These are phyloP conservation scores for Diaporthe capsici DNA, from an alignment of 2,329 filamentous ascomycete genomes.

Conservation along the genomic window DNA sequence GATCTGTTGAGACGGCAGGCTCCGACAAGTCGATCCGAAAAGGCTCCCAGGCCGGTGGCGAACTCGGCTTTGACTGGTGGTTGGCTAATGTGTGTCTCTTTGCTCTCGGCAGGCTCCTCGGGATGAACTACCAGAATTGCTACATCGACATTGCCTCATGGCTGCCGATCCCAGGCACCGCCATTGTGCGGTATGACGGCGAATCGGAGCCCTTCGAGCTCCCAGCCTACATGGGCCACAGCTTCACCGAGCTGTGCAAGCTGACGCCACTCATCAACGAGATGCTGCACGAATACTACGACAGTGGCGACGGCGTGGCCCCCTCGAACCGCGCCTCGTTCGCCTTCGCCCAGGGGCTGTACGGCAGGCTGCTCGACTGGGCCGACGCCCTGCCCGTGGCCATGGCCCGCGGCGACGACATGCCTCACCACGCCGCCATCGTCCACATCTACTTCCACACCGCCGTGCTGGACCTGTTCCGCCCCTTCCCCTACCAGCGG, in stretches of 20 bases:
- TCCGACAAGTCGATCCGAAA: not conserved
- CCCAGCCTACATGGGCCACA: conserved; percentile 43
- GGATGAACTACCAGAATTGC: conserved; percentile 33
- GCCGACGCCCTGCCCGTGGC: conserved; percentile 38
- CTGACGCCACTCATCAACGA: conserved; percentile 41
- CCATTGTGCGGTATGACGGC: conserved; percentile 20
- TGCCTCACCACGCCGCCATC: conserved; percentile 35
- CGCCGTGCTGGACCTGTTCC: conserved; percentile 42
- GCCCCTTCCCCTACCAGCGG: conserved; percentile 35
- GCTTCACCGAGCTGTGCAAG: conserved; percentile 41
- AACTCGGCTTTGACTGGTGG: too few species aligned
- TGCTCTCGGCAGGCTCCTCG: conserved; percentile 22
- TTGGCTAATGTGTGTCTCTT: not conserved
- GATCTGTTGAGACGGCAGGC: not conserved
- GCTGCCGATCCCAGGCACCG: conserved; percentile 36
- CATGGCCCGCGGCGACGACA: conserved; percentile 31
- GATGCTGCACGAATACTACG: conserved; percentile 37
- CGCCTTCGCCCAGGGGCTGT: conserved; percentile 41
- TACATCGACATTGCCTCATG: conserved; percentile 28
- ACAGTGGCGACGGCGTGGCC: conserved; percentile 37
- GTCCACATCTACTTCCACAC: conserved; percentile 43
- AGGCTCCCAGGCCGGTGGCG: not conserved
- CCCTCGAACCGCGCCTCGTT: conserved; percentile 35
- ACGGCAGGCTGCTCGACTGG: conserved; percentile 44
- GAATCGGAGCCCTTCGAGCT: conserved; percentile 36